Evolutionary conservation across 495 filamentous ascomycete genomes (phyloP), one percentile per base, ranked within the genome.

Genomic region (Tricharina praecox): DNA sequence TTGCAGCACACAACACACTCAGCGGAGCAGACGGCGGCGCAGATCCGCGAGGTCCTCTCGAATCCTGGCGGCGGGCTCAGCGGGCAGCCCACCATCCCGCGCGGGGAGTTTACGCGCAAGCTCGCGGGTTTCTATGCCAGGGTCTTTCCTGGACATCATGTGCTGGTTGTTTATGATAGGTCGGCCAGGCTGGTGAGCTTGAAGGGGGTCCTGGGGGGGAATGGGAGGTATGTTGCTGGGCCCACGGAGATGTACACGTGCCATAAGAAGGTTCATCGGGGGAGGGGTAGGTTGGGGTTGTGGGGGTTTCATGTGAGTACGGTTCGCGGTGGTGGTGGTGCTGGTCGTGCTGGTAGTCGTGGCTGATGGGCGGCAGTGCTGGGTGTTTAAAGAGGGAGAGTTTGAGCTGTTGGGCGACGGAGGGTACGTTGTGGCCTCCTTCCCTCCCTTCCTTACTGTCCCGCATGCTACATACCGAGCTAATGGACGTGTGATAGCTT

Each of bases 291-390:
- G 37, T 15, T 40, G 1, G 37, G 37, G 10, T 7, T 40, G 2
- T 40, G 37, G 37, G 37, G 37, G 18, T 40, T 40, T 20, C 37
- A 40, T 40, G 37, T 40, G 10, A n/a, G n/a, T n/a, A n/a, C n/a
- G n/a, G n/a, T n/a, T n/a, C n/a, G n/a, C n/a, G n/a, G n/a, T n/a
- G n/a, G n/a, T n/a, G n/a, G n/a, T n/a, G n/a, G n/a, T n/a, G n/a
- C n/a, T n/a, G n/a, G n/a, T n/a, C n/a, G n/a, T n/a, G n/a, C n/a
- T n/a, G n/a, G n/a, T n/a, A n/a, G n/a, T n/a, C n/a, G n/a, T n/a
- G n/a, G n/a, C n/a, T n/a, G n/a, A n/a, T n/a, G n/a, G n/a, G n/a
- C n/a, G n/a, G n/a, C n/a, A n/a, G n/a, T n/a, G n/a, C n/a, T 40
- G 37, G 37, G 37, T 40, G 2, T 40, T 40, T 40, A 21, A 18